These are phyloP conservation scores for Trichosporon faecale DNA, from an alignment of 1,284 basidiomycete species.

Conservation along the genomic window DNA sequence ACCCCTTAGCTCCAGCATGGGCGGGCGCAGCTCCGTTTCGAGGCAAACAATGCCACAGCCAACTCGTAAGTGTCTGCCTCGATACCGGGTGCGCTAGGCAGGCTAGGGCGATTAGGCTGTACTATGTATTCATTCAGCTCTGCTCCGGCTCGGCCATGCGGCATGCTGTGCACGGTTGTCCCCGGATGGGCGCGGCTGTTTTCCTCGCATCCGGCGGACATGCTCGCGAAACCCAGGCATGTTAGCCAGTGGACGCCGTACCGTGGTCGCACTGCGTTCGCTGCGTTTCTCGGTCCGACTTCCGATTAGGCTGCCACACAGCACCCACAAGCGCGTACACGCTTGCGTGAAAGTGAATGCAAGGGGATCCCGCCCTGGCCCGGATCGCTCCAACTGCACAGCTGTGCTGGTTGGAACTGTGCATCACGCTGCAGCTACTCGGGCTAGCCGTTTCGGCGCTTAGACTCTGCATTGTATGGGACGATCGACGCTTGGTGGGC, in stretches of 20 bases:
- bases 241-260: too few species aligned
- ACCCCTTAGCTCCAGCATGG: not conserved
- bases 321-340: too few species aligned
- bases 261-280: not conserved
- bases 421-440: not conserved
- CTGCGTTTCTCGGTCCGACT: not conserved
- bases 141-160: too few species aligned
- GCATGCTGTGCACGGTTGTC: not conserved
- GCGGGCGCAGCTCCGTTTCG: not conserved
- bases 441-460: not conserved
- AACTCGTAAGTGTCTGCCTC: not conserved
- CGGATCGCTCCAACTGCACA: not conserved
- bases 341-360: not conserved
- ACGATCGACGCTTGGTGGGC: not conserved
- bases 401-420: not conserved
- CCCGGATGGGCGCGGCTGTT: not conserved
- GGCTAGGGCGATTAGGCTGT: too few species aligned
- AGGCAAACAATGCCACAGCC: not conserved
- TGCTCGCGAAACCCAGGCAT: not conserved
- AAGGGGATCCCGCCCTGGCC: not conserved
- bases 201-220: not conserved
- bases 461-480: not conserved
- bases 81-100: not conserved
- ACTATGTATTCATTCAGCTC: not conserved
- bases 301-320: not conserved